These are phyloP conservation scores for Prunella vulgaris DNA, from an alignment of 257 asterid species.

Conservation along the genomic window DNA sequence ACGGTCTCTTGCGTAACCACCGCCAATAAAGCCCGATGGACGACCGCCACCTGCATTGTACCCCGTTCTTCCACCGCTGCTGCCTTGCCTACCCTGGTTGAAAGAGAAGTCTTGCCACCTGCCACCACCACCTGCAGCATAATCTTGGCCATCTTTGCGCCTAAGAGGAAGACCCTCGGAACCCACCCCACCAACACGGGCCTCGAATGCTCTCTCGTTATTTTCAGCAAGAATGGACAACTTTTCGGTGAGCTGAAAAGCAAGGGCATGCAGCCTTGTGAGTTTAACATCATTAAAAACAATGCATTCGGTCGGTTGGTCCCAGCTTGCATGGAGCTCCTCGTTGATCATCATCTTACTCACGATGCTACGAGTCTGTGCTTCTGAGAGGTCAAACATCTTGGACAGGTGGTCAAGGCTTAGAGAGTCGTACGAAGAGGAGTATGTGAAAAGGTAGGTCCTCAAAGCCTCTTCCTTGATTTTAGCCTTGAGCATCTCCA, in stretches of 20 bases:
- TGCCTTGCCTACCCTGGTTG: slow-evolving; percentile 55
- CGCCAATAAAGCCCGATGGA: slow-evolving; percentile 24
- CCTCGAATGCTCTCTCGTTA: slow-evolving; percentile 79
- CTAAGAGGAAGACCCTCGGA: slow-evolving; percentile 71
- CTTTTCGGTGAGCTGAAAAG: slow-evolving; percentile 81
- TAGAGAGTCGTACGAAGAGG: slow-evolving; percentile 63
- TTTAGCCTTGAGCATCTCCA: slow-evolving; percentile 75
- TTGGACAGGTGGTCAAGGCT: slow-evolving; percentile 74
- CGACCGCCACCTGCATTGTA: slow-evolving; percentile 44
- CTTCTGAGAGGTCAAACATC: slow-evolving; percentile 74
- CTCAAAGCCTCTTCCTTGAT: slow-evolving; percentile 89
- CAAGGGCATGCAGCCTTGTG: slow-evolving; percentile 72
- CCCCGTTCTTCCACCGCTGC: slow-evolving; percentile 46
- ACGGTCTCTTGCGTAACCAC: slow-evolving; percentile 47
- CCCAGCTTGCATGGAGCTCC: slow-evolving; percentile 95
- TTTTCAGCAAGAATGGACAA: slow-evolving; percentile 69
- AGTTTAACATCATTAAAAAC: slow-evolving; percentile 78
- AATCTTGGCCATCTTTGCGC: slow-evolving; percentile 89
- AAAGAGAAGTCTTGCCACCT: slow-evolving; percentile 88
- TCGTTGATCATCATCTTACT: slow-evolving; percentile 89
- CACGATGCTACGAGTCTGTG: slow-evolving; percentile 61
- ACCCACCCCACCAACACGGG: slow-evolving; percentile 79
- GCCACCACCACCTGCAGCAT: slow-evolving; percentile 42
- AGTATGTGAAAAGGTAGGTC: slow-evolving; percentile 81
- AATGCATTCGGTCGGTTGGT: slow-evolving; percentile 82